phyloP scores from a whole-genome alignment of 257 asterid genomes.

The Penstemon newberryi region DNA sequence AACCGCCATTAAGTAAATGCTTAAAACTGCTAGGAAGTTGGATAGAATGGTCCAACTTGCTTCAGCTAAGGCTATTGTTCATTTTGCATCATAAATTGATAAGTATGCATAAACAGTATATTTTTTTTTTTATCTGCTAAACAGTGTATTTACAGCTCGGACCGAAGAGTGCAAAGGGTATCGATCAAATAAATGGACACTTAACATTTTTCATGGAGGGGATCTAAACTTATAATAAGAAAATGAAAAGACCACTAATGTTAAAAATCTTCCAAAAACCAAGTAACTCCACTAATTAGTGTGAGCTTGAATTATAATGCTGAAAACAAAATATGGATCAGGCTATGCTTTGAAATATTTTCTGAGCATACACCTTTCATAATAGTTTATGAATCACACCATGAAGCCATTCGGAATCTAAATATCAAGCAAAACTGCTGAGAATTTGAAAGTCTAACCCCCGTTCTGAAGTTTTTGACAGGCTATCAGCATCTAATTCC shows the following conservation, averaged over 20 bases:
- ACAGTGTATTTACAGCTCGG: too few relatives aligned
- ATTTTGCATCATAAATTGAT: not conserved
- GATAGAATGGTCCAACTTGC: not conserved
- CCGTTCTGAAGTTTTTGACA: not conserved
- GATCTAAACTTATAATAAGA: too few relatives aligned
- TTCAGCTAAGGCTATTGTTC: too few relatives aligned
- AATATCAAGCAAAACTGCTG: not conserved
- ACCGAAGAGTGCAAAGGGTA: too few relatives aligned
- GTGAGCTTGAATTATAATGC: not conserved
- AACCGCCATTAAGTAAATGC: not conserved
- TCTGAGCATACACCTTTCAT: not conserved
- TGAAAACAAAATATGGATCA: not conserved
- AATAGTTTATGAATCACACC: constrained; percentile 5
- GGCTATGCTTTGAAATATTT: not conserved
- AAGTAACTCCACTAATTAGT: too few relatives aligned
- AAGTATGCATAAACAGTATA: too few relatives aligned
- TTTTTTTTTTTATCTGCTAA: too few relatives aligned
- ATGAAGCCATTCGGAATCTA: constrained; percentile 4
- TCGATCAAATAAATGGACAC: too few relatives aligned
- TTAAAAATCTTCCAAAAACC: too few relatives aligned
- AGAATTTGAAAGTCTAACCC: not conserved
- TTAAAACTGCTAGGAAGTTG: not conserved
- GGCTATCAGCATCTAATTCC: not conserved
- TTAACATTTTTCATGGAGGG: too few relatives aligned
- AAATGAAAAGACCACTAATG: too few relatives aligned